Percentiles rank a stretch among this genome's conserved stretches.
Evolutionary conservation across 805 yeast genomes (phyloP).

Genomic region (Candida corydali): DNA sequence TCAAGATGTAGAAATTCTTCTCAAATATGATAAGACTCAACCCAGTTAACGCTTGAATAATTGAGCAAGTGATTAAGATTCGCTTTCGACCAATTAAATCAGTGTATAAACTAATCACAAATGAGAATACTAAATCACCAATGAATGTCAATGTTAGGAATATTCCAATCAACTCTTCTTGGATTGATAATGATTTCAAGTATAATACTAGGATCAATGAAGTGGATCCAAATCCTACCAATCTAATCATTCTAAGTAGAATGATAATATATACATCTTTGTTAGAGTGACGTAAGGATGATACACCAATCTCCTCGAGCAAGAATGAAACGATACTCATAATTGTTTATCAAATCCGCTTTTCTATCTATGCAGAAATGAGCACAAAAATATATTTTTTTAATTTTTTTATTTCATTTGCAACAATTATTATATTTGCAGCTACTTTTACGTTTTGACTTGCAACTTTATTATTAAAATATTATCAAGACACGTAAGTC

Average conservation of each 20-base stretch:
- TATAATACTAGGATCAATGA: constrained; percentile 41
- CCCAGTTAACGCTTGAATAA: constrained; percentile 42
- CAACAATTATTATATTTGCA: no score
- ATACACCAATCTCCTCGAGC: constrained; percentile 31
- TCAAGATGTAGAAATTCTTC: constrained; percentile 26
- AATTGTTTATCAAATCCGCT: no score
- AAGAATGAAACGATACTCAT: constrained; percentile 10
- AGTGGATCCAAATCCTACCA: constrained; percentile 35
- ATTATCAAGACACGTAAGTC: no score
- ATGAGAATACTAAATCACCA: constrained; percentile 51
- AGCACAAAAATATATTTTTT: no score
- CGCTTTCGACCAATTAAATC: constrained; percentile 45
- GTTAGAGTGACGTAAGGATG: constrained; percentile 24
- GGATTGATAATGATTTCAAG: constrained; percentile 37
- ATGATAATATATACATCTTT: constrained; percentile 30
- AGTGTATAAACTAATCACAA: constrained; percentile 41
- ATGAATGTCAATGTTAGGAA: constrained; percentile 46
- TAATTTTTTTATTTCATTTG: no score
- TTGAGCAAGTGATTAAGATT: constrained; percentile 36
- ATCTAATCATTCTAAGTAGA: constrained; percentile 28
- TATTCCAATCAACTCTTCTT: constrained; percentile 43
- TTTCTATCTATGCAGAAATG: no score
- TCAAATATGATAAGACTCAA: constrained; percentile 30
- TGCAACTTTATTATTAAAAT: no score
- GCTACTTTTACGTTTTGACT: no score